phyloP scores from a whole-genome alignment of 345 rosid species.

The Microthlaspi erraticum region DNA sequence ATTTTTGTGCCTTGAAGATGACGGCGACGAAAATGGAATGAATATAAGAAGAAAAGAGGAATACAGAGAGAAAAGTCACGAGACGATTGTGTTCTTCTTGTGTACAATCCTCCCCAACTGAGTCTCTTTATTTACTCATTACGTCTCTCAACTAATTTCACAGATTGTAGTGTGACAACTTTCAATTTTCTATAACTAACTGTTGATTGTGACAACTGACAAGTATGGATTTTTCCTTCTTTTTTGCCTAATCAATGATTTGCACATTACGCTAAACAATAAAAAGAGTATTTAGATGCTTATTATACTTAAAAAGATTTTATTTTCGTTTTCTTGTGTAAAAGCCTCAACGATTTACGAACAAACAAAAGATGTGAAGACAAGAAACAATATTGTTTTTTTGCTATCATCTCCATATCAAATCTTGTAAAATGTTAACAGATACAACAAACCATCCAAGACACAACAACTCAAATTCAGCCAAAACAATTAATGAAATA shows the following conservation, averaged over 20 bases:
- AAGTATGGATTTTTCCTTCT: background rate
- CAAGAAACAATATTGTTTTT: background rate
- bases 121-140: background rate
- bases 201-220: too few relatives aligned
- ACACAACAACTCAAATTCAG: slow-evolving; percentile 22
- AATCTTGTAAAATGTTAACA: slow-evolving; percentile 4
- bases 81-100: slow-evolving; percentile 19
- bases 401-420: slow-evolving; percentile 17
- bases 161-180: slow-evolving; percentile 12
- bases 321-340: too few relatives aligned
- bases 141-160: slow-evolving; percentile 25
- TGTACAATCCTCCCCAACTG: slow-evolving; percentile 8
- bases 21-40: slow-evolving; percentile 37
- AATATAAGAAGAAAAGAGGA: background rate
- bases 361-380: too few relatives aligned
- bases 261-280: background rate
- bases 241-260: background rate
- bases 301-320: too few relatives aligned
- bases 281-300: background rate
- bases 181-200: background rate
- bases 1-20: slow-evolving; percentile 41
- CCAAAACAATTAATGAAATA: slow-evolving; percentile 43
- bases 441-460: slow-evolving; percentile 33
- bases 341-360: too few relatives aligned
- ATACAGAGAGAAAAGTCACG: slow-evolving; percentile 22